phyloP scores from a whole-genome alignment of 345 rosid genomes.

The Angophora floribunda region DNA sequence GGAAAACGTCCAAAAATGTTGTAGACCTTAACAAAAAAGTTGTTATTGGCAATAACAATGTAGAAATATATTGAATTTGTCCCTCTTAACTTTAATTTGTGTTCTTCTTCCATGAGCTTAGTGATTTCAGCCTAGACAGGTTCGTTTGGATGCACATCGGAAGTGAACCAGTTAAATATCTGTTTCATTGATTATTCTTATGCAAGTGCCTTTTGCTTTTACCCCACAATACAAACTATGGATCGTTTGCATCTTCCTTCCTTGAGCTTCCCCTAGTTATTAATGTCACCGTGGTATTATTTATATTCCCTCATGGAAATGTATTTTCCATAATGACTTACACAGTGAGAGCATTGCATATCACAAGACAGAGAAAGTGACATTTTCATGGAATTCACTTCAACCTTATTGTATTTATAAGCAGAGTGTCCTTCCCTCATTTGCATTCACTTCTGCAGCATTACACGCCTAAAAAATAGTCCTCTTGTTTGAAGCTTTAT shows the following conservation, averaged over 20 bases:
- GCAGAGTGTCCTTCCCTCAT: neutral
- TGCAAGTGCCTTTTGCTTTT: neutral
- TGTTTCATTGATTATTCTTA: neutral
- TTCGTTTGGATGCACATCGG: neutral
- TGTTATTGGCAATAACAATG: neutral
- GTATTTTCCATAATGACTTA: too few relatives aligned
- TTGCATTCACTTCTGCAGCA: neutral
- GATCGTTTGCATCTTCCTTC: neutral
- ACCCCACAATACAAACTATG: neutral
- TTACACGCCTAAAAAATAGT: neutral
- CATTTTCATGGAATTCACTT: too few relatives aligned
- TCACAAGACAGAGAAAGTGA: too few relatives aligned
- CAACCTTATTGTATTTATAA: too few relatives aligned
- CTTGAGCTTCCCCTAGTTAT: neutral
- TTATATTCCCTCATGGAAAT: too few relatives aligned
- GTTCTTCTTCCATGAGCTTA: neutral
- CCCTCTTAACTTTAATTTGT: neutral
- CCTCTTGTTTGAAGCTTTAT: neutral
- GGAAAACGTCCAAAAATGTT: neutral
- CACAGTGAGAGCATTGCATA: too few relatives aligned
- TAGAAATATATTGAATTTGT: neutral
- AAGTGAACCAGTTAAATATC: neutral
- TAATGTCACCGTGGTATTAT: too few relatives aligned
- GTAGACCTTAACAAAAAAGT: neutral
- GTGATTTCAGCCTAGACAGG: neutral